A percentile compares a stretch with the other conserved stretches of the same genome.
phyloP scores from a whole-genome alignment of 2,329 filamentous ascomycete species.

The Curvularia verruculosa region DNA sequence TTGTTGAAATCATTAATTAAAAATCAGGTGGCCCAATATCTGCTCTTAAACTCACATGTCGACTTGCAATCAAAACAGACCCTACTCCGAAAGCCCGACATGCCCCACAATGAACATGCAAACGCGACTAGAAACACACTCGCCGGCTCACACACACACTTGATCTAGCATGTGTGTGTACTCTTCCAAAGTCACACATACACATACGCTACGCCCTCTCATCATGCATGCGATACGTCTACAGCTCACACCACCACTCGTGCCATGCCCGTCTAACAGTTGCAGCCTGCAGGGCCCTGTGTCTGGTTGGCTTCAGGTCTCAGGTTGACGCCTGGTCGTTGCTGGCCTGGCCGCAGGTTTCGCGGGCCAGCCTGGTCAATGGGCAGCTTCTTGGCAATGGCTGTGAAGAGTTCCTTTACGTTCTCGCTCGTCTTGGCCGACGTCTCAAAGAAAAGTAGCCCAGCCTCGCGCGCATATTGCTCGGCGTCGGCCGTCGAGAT shows the following conservation, averaged over 20 bases:
- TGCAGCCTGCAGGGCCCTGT: conserved; percentile 65
- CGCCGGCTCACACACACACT: background rate
- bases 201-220: background rate
- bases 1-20: conserved; percentile 18
- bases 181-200: background rate
- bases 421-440: conserved; percentile 98
- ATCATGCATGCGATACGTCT: conserved; percentile 5
- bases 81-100: conserved; percentile 11
- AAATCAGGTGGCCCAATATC: conserved; percentile 11
- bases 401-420: conserved; percentile 92
- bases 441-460: conserved; percentile 96
- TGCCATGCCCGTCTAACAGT: conserved; percentile 59
- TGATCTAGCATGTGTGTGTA: background rate
- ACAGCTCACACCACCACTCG: conserved; percentile 12
- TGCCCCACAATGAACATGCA: conserved; percentile 11
- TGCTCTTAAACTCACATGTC: conserved; percentile 11
- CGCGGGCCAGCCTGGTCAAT: conserved; percentile 95
- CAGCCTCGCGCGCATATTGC: conserved; percentile 91
- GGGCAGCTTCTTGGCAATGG: conserved; percentile 96
- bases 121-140: conserved; percentile 2
- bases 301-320: conserved; percentile 66
- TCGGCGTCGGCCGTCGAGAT: conserved; percentile 89
- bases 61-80: conserved; percentile 8
- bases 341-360: conserved; percentile 69
- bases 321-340: conserved; percentile 70